These are phyloP conservation scores for Globisporangium orthogonon DNA, from an alignment of 352 stramenopile genomes.

Conservation along the genomic window DNA sequence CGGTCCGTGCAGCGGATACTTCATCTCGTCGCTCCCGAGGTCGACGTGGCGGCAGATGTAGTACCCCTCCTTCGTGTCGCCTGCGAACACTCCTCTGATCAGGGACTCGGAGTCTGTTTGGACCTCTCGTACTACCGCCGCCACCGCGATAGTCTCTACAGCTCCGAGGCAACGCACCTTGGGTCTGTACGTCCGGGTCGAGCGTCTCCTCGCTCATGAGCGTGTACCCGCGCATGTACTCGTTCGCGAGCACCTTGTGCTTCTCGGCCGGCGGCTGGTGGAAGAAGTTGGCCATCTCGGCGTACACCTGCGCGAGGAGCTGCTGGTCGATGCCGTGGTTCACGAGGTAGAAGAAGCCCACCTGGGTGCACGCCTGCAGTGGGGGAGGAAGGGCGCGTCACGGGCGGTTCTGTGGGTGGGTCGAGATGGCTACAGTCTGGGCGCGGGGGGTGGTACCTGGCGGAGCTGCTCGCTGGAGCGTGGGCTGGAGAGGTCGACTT, in stretches of 20 bases:
- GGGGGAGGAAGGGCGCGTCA: neutral
- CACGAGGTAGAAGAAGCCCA: constrained; percentile 71
- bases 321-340: constrained; percentile 32
- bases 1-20: constrained; percentile 49
- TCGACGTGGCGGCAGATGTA: constrained; percentile 71
- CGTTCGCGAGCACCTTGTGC: constrained; percentile 51
- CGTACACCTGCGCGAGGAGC: constrained; percentile 42
- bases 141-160: too few relatives aligned
- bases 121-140: too few relatives aligned
- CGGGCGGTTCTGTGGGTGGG: neutral
- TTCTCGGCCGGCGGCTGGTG: constrained; percentile 39
- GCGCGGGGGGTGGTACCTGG: constrained; percentile 2
- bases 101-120: too few relatives aligned
- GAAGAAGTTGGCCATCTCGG: constrained; percentile 61
- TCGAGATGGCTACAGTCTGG: too few relatives aligned
- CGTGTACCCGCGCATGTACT: constrained; percentile 73
- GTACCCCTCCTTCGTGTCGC: constrained; percentile 74
- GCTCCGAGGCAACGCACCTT: neutral
- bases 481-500: constrained; percentile 43
- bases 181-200: constrained; percentile 42
- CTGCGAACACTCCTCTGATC: constrained; percentile 2
- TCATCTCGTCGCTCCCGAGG: constrained; percentile 44
- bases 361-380: constrained; percentile 32
- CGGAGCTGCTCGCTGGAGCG: constrained; percentile 39
- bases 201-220: constrained; percentile 71